Percentiles rank a stretch among this genome's conserved stretches.
Conservation (phyloP, 2,329 filamentous ascomycete species). For the Fusarium torulosum region DNA sequence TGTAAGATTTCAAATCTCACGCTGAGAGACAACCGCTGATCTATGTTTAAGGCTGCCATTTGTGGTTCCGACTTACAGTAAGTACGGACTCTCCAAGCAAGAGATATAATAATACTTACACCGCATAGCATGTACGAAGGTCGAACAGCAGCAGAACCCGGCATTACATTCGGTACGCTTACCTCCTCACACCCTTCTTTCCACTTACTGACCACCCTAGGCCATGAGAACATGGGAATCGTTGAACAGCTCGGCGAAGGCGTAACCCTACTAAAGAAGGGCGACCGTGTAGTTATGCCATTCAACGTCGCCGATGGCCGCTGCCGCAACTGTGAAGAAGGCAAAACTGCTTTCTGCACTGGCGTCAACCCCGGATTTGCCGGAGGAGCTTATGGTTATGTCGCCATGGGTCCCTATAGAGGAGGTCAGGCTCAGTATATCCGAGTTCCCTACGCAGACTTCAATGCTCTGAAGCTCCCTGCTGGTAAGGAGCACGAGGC, state of each 20-base stretch:
- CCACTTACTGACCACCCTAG: constrained; percentile 26
- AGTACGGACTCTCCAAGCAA: constrained; percentile 23
- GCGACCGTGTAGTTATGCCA: constrained; percentile 73
- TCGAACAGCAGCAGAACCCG: constrained; percentile 70
- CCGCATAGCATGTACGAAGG: constrained; percentile 72
- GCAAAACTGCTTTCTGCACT: constrained; percentile 74
- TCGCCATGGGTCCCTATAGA: constrained; percentile 68
- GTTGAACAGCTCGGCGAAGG: constrained; percentile 67
- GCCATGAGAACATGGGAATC: constrained; percentile 72
- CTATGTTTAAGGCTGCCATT: constrained; percentile 57
- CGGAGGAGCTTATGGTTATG: constrained; percentile 61
- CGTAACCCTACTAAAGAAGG: constrained; percentile 71
- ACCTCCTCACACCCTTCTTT: no score
- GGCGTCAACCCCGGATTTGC: constrained; percentile 60
- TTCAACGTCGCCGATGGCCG: constrained; percentile 75
- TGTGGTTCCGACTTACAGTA: constrained; percentile 66
- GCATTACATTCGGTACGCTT: constrained; percentile 67
- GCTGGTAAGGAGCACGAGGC: constrained; percentile 70
- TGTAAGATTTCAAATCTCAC: constrained; percentile 52
- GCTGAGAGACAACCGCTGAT: constrained; percentile 9
- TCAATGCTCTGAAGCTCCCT: constrained; percentile 73
- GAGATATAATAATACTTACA: constrained; percentile 6
- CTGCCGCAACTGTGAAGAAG: constrained; percentile 74
- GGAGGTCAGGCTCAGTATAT: constrained; percentile 73
- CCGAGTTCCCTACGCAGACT: constrained; percentile 74